Evolutionary conservation across 169 alveolate species (phyloP).

Genomic region (Nephromyces sp.): DNA sequence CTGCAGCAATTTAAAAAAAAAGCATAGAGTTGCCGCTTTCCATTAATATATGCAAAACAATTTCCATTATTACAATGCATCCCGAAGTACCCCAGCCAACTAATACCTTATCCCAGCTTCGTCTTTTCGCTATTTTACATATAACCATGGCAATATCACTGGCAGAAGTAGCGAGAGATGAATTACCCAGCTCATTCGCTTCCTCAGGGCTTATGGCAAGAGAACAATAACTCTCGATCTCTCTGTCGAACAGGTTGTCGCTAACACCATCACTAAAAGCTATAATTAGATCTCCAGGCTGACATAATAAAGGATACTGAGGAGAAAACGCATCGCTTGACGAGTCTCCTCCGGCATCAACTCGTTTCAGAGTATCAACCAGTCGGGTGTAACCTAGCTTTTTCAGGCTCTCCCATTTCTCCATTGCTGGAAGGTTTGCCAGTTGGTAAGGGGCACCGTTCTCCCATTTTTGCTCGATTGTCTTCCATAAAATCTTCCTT

Average conservation of each 20-base stretch:
- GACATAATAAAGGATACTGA: constrained; percentile 40
- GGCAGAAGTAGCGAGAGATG: constrained; percentile 10
- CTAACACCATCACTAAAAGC: constrained; percentile 47
- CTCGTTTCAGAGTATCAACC: constrained; percentile 38
- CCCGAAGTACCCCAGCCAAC: too few relatives aligned
- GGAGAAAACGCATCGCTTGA: constrained; percentile 42
- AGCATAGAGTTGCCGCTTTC: too few relatives aligned
- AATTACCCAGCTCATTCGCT: neutral
- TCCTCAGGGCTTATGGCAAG: constrained; percentile 45
- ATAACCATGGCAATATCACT: constrained; percentile 43
- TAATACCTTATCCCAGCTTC: constrained; percentile 38
- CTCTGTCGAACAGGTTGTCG: constrained; percentile 47
- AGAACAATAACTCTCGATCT: constrained; percentile 46
- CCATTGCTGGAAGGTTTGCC: constrained; percentile 39
- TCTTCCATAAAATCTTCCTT: constrained; percentile 40
- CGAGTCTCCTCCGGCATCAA: constrained; percentile 48
- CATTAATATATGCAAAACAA: too few relatives aligned
- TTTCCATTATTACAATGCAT: too few relatives aligned
- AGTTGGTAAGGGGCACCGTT: constrained; percentile 56
- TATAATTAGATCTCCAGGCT: constrained; percentile 47
- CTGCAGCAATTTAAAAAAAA: too few relatives aligned
- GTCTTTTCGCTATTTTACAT: constrained; percentile 34
- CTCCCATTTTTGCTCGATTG: constrained; percentile 47
- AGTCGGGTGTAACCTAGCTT: constrained; percentile 40
- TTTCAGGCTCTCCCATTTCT: constrained; percentile 40